Evolutionary conservation across 108 stramenopile species (phyloP).

Genomic region (Nannochloropsis oceanica): DNA sequence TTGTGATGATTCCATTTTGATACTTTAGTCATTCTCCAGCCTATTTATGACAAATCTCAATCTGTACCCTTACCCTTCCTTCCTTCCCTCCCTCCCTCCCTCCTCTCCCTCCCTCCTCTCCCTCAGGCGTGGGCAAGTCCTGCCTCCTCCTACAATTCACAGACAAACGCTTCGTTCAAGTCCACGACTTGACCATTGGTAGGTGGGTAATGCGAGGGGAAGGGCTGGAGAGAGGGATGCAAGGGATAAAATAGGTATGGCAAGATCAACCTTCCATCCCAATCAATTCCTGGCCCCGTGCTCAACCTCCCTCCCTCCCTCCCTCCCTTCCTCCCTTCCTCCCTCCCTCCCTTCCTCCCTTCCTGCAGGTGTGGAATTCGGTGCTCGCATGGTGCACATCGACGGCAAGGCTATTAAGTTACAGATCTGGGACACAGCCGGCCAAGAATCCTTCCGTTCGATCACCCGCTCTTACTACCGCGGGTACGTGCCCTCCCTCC

Average conservation of each 20-base stretch:
- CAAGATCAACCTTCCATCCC: too few relatives aligned
- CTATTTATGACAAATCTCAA: background rate
- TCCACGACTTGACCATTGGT: constrained; percentile 89
- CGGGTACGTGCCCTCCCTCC: constrained; percentile 26
- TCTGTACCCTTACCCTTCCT: background rate
- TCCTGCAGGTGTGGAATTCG: constrained; percentile 98
- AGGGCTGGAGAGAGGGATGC: too few relatives aligned
- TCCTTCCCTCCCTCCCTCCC: background rate
- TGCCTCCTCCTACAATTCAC: constrained; percentile 99
- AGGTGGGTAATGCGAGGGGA: too few relatives aligned
- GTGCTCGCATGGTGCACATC: constrained; percentile 85
- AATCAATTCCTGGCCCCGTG: too few relatives aligned
- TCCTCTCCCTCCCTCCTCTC: background rate
- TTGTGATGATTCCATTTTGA: constrained; percentile 16
- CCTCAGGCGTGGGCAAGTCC: constrained; percentile 89
- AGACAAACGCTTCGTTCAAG: constrained; percentile 98
- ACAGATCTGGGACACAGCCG: constrained; percentile 55
- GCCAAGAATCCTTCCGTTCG: constrained; percentile 95
- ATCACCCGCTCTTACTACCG: constrained; percentile 99
- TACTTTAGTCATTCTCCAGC: background rate
- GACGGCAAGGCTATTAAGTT: constrained; percentile 77
- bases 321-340: background rate
- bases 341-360: constrained; percentile 14
- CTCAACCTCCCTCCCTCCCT: too few relatives aligned
- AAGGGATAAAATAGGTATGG: too few relatives aligned